Evolutionary conservation across 306 rosid species (phyloP), one percentile per base, ranked within the genome.

Genomic region (Clitoria ternatea): DNA sequence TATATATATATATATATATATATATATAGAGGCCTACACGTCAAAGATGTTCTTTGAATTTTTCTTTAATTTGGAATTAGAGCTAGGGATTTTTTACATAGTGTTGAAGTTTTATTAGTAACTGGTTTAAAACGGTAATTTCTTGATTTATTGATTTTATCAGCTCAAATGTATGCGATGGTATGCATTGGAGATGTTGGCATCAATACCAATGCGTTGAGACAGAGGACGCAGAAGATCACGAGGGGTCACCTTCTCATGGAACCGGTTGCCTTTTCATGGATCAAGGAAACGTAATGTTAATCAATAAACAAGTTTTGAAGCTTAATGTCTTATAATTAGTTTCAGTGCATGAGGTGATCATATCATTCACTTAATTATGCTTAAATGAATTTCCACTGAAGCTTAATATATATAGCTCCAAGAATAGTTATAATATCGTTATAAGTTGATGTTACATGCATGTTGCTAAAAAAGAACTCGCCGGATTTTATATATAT

Each of bases 151-250:
- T 50, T 61, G 13, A 35, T 36, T 56, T 36, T 2, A 55, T 23
- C 74, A 78, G 82, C 63, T 78, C 82, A 65, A 47, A 64, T n/a
- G 37, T 3, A 9, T 78, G 82, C 15, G 29, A 55, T 3, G 47
- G 7, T 13, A 78, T 4, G 62, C 78, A 78, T 12, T n/a, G 57
- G 78, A 64, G 49, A 18, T 18, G 17, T 24, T 9, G 56, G 40
- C 78, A 72, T 55, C 36, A 12, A 64, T 32, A 64, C 1, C 74
- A 78, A 44, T 71, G 82, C 19, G 23, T 23, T 63, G 82, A 45
- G 45, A 18, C 5, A 49, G 29, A 60, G 19, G 33, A 22, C 1
- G 20, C 61, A 23, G 29, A 44, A 43, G 47, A 44, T 30, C 39
- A 61, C 3, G 19, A 17, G 12, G 71, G 33, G 54, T 61, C 81